Conservation (phyloP, 2,329 filamentous ascomycete genomes). For the Neofusicoccum parvum region DNA sequence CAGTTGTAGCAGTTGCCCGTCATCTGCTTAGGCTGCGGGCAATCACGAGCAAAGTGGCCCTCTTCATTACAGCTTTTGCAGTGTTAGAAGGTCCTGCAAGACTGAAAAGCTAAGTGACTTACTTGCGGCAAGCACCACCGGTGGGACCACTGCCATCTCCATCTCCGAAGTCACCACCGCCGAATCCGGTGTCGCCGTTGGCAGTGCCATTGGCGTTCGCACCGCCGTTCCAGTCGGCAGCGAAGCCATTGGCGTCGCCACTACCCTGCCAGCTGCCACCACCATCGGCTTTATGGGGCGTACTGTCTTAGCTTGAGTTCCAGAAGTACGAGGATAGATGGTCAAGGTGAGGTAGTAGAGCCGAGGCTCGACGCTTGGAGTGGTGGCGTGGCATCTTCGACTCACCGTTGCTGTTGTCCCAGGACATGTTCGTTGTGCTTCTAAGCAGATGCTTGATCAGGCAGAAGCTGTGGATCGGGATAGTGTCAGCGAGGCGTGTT, state of each 20-base stretch:
- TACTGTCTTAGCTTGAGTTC: not conserved
- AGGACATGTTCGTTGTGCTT: not conserved
- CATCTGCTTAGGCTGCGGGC: constrained; percentile 45
- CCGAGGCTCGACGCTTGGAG: not conserved
- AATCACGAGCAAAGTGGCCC: constrained; percentile 53
- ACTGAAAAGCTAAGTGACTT: not conserved
- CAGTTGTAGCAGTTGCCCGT: constrained; percentile 62
- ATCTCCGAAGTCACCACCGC: constrained; percentile 3
- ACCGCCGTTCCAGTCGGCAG: not conserved
- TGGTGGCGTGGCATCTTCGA: not conserved
- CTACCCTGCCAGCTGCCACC: not conserved
- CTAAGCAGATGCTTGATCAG: not conserved
- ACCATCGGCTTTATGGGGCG: not conserved
- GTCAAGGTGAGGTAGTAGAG: not conserved
- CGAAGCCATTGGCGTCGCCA: not conserved
- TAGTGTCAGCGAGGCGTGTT: not conserved
- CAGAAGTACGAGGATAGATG: not conserved
- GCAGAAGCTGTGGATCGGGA: not conserved
- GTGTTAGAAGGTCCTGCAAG: constrained; percentile 30
- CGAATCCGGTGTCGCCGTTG: constrained; percentile 8
- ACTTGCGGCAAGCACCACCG: constrained; percentile 21
- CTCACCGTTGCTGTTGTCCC: constrained; percentile 9
- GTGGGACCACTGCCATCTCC: constrained; percentile 2
- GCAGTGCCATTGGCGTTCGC: not conserved
- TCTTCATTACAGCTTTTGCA: constrained; percentile 42